A percentile compares a stretch with the other conserved stretches of the same genome.
These are phyloP conservation scores for Zea mays DNA, from an alignment of 176 grass and related monocot species.

Conservation along the genomic window Zm-B73-REFERENCE-NAM-5.0 NC_050096.1:299249501-299250000, in stretches of 20 bases:
- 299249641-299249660: background rate
- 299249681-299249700: background rate
- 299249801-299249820: background rate
- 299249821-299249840: background rate
- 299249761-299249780: too few species aligned
- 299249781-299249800: too few species aligned
- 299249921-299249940: background rate
- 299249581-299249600: conserved; percentile 37
- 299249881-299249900: background rate
- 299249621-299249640: background rate
- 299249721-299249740: too few species aligned
- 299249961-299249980: background rate
- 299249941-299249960: background rate
- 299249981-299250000: background rate
- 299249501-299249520: conserved; percentile 75
- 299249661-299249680: background rate
- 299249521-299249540: conserved; percentile 74
- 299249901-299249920: background rate
- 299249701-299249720: background rate
- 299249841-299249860: background rate
- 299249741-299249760: too few species aligned
- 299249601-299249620: background rate
- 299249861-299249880: background rate
- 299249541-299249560: conserved; percentile 75
- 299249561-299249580: conserved; percentile 72